Evolutionary conservation across 176 grass and related monocot genomes (phyloP).

Genomic region (Microstegium vimineum): DNA sequence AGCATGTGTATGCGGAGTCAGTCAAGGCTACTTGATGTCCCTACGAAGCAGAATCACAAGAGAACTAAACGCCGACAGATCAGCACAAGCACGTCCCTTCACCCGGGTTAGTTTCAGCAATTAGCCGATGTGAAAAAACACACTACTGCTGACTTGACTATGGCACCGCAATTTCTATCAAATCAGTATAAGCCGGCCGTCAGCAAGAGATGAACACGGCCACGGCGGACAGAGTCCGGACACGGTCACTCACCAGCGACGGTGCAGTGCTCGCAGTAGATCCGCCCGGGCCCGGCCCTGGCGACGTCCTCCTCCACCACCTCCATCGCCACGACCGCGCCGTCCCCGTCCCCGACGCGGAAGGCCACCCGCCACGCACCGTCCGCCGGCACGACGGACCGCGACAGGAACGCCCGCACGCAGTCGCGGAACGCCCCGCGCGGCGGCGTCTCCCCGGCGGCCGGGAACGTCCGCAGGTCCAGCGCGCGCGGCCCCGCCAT

Average conservation of each 20-base stretch:
- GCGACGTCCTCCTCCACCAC: slow-evolving; percentile 73
- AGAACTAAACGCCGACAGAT: no score
- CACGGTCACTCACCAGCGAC: slow-evolving; percentile 47
- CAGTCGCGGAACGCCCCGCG: slow-evolving; percentile 28
- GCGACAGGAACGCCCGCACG: slow-evolving; percentile 42
- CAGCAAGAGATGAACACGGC: no score
- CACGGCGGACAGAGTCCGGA: no score
- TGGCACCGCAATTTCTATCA: no score
- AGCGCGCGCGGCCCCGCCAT: slow-evolving; percentile 16
- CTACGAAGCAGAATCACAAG: neutral
- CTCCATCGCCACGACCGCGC: slow-evolving; percentile 29
- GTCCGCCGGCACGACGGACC: slow-evolving; percentile 5
- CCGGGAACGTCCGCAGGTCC: slow-evolving; percentile 38
- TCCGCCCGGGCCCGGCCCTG: slow-evolving; percentile 17
- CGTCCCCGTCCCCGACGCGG: neutral
- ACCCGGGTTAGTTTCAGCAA: neutral
- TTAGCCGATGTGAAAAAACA: neutral
- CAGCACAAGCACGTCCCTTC: neutral
- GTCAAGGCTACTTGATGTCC: neutral
- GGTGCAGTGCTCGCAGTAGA: slow-evolving; percentile 70
- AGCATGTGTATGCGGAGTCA: neutral
- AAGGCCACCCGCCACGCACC: slow-evolving; percentile 41
- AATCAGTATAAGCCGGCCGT: no score
- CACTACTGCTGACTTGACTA: no score
- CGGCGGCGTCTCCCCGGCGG: neutral